Percentiles rank a stretch among this genome's conserved stretches.
phyloP scores from a whole-genome alignment of 225 moss, liverwort and hornwort species.

The Marchantia polymorpha region DNA sequence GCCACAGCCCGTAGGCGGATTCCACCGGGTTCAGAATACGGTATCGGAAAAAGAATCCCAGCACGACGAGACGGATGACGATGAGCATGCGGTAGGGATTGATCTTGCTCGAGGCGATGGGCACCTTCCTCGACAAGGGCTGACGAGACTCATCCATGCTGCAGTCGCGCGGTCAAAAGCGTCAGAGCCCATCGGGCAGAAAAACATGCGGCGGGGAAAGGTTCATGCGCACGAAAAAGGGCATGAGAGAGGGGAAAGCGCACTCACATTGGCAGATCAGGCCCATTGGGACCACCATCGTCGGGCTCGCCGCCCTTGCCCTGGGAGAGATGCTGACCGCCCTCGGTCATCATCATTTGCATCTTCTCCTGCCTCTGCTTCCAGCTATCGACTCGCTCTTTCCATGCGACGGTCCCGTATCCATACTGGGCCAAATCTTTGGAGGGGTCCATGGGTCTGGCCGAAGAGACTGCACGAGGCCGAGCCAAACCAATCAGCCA shows the following conservation, averaged over 20 bases:
- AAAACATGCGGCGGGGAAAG: neutral
- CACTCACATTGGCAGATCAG: slow-evolving; percentile 81
- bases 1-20: slow-evolving; percentile 69
- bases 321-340: slow-evolving; percentile 56
- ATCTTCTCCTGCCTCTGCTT: slow-evolving; percentile 89
- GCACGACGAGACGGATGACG: slow-evolving; percentile 60
- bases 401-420: slow-evolving; percentile 95
- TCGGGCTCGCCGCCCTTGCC: slow-evolving; percentile 60
- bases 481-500: neutral
- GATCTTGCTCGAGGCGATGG: slow-evolving; percentile 71
- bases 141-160: slow-evolving; percentile 95
- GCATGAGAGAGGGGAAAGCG: neutral
- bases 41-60: slow-evolving; percentile 90
- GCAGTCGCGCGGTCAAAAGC: neutral
- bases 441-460: slow-evolving; percentile 88
- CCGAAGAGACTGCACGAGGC: slow-evolving; percentile 28
- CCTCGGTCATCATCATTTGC: slow-evolving; percentile 98
- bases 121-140: slow-evolving; percentile 79
- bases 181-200: no score
- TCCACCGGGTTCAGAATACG: slow-evolving; percentile 71
- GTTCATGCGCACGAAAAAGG: neutral
- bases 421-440: slow-evolving; percentile 92
- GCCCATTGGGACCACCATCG: slow-evolving; percentile 58
- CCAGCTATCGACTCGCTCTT: slow-evolving; percentile 94
- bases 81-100: slow-evolving; percentile 88